Conservation (phyloP, 208 protist species). For the Endotrypanum monterogeii region DNA sequence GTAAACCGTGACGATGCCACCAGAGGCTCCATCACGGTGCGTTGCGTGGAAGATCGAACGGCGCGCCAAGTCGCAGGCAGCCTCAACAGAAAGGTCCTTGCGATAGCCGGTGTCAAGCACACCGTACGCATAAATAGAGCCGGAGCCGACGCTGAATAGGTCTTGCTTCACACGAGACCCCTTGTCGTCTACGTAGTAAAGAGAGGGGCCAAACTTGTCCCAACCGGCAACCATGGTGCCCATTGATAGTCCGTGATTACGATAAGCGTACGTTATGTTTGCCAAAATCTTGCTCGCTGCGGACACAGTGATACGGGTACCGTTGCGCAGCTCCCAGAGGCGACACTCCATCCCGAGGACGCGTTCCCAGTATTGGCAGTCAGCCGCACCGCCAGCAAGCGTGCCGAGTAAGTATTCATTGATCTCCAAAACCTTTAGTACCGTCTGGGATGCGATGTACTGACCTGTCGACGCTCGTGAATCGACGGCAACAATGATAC, state of each 20-base stretch:
- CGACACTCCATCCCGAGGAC: conserved; percentile 96
- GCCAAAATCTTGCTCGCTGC: conserved; percentile 99
- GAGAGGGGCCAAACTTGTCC: conserved; percentile 96
- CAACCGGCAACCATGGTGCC: conserved; percentile 98
- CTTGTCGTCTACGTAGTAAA: conserved; percentile 99
- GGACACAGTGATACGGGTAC: conserved; percentile 97
- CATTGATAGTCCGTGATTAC: conserved; percentile 97
- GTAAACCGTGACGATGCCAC: conserved; percentile 98
- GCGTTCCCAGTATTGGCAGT: conserved; percentile 99
- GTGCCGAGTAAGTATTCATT: conserved; percentile 99
- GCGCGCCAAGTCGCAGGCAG: conserved; percentile 98
- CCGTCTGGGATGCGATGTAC: conserved; percentile 99
- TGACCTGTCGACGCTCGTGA: conserved; percentile 98
- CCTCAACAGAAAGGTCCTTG: conserved; percentile 95
- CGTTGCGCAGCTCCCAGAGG: conserved; percentile 95
- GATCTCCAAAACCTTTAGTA: conserved; percentile 99
- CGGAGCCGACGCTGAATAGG: conserved; percentile 98
- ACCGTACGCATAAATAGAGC: conserved; percentile 99
- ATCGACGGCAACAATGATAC: conserved; percentile 99
- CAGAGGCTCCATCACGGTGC: conserved; percentile 98
- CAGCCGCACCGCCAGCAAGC: conserved; percentile 99
- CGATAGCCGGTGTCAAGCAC: conserved; percentile 97
- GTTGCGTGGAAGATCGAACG: conserved; percentile 99
- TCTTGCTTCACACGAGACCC: conserved; percentile 98
- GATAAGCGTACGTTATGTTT: conserved; percentile 99